Conservation (phyloP, 805 yeast genomes). For the Kuraishia capsulata region DNA sequence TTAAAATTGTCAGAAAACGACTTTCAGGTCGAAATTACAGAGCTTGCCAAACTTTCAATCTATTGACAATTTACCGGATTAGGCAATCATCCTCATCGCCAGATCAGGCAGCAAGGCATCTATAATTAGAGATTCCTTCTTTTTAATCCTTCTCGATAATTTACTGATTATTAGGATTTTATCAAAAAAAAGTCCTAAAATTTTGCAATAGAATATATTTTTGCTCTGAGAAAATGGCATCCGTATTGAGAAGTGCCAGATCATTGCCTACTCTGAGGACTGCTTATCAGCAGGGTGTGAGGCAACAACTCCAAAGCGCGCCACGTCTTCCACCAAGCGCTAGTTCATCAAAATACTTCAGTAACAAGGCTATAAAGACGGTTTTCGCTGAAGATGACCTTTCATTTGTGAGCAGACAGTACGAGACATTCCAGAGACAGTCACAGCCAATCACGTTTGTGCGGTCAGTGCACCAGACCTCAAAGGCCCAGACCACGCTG, state of each 20-base stretch:
- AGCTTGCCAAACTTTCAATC: not conserved
- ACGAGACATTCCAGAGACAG: not conserved
- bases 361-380: constrained; percentile 1
- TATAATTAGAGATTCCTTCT: not conserved
- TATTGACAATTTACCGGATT: not conserved
- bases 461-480: constrained; percentile 24
- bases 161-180: too few relatives aligned
- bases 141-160: not conserved
- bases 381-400: not conserved
- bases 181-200: not conserved
- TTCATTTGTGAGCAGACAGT: not conserved
- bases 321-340: too few relatives aligned
- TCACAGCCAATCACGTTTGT: constrained; percentile 1
- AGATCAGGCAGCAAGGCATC: too few relatives aligned
- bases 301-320: constrained; percentile 5
- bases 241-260: constrained; percentile 23
- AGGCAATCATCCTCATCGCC: not conserved
- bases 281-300: constrained; percentile 16
- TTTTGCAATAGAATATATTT: not conserved
- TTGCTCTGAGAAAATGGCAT: constrained; percentile 1
- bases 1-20: not conserved
- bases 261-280: constrained; percentile 22
- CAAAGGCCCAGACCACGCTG: constrained; percentile 21
- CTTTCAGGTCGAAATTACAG: not conserved
- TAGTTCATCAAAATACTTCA: constrained; percentile 7